Base-by-base conservation (phyloP, 192 early-diverging fungal species). In the Chytriomyces hyalinus region DNA sequence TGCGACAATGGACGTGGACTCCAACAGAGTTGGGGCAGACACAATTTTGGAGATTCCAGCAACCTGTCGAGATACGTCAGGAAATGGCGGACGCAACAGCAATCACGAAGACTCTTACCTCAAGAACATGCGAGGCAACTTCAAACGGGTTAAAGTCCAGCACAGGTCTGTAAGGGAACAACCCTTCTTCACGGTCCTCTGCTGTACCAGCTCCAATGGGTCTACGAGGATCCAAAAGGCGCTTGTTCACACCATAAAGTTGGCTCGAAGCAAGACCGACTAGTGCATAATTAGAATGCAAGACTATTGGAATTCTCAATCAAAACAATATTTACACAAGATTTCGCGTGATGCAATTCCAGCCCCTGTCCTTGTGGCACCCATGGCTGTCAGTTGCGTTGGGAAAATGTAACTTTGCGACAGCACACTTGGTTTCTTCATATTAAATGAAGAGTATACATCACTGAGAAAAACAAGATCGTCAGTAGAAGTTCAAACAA, bases 1-100 rank as follows among this genome's bases (percentile, higher is more conserved):
- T 17, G 92, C 82, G 8, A 97, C 93, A 47, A 99, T 84, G 13
- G 96, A 91, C 6, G 98, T 99, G 22, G 96, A 97, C 84, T 99
- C 98, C 43, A 99, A 82, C 51, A 90, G 80, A 20, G 97, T 90
- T 1, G 96, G 92, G 13, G 91, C 78, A 8, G 93, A 91, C 36
- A 81, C 76, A 67, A 99, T 94, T 22, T 80, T 78, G 11, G 78
- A 71, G 73, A 95, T 88, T 2, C 93, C 91, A 6, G 84, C 81
- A 26, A 98, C 88, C 59, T 87, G 36, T 83, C 76, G 36, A 61
- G 76, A 49, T 1, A 17, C 1, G 17, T 47, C 49, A 28, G 24
- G 26, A 61, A 26, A n/a, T 36, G 36, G 36, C 36, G 4, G 1
- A 36, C 36, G 7, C 20, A 76, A 50, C 44, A 65, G 26, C 22